Base-by-base conservation (phyloP, 1,284 basidiomycete genomes). In the Heliocybe sulcata region DNA sequence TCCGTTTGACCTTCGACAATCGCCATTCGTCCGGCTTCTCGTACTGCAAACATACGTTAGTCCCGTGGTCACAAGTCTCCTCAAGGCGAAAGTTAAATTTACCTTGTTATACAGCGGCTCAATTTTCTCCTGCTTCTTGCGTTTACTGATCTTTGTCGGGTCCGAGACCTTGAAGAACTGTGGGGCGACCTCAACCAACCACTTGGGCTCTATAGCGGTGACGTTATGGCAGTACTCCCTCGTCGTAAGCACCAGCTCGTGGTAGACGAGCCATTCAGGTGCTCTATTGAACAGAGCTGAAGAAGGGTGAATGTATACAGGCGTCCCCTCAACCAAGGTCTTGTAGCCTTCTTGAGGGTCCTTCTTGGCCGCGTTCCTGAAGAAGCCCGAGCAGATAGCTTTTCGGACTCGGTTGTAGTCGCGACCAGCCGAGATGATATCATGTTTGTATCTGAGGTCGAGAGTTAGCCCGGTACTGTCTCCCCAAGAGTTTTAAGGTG, bases 151-250 rank as follows among this genome's bases (percentile, higher is more conserved):
- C 71, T 94, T 94, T 73, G 94, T 90, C 52, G 85, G 88, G 69
- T 98, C 95, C 1, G 96, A 94, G 47, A 97, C 90, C 70, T 91
- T 90, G 87, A 99, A 99, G 81, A 98, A 98, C 56, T 92, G 90
- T 8, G 96, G 96, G 11, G 97, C 96, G 22, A 98, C 95, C 67
- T 99, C 96, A 6, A 96, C 92, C 14, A 99, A 82, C 97, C 97
- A 99, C 72, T 98, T 97, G 1, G 97, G 95, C 68, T 99, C 97
- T 57, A 99, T 86, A 0, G 94, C 92, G 1, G 94, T 98, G 26
- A 95, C 93, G 63, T 95, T 95, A 67, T 94, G 92, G 77, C 94
- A 97, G 70, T 98, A 98, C 71, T 98, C 95, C 59, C 87, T 80
- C 47, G 84, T 85, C 12, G 86, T 89, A 57, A 88, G 71, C 55